Evolutionary conservation across 2,329 filamentous ascomycete genomes (phyloP), one percentile per base, ranked within the genome.

Genomic region (Leptographium galeiforme): DNA sequence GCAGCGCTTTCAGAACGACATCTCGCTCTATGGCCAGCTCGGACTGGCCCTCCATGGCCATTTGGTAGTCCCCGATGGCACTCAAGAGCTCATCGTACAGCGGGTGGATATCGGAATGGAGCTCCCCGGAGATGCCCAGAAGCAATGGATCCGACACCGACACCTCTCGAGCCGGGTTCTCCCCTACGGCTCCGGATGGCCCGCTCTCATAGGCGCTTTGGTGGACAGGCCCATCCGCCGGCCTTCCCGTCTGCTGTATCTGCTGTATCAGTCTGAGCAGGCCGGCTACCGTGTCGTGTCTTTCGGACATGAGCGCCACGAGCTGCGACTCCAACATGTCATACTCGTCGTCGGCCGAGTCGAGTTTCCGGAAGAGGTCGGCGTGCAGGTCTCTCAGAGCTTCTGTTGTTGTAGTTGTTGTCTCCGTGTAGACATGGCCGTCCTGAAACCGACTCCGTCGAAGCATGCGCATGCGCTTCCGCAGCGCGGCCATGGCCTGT

Each of bases 11-110:
- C 43, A 72, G 58, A 19, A 70, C 68, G 51, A 63, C 63, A 10
- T 69, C 64, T 43, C 67, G 69, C 39, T 68, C 66, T 52, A 68
- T 64, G 12, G 66, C 54, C 5, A 78, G 65, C 43, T 78, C 73
- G 6, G 67, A 64, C 38, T 69, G 63, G n/a, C 73, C 68, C 54
- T 79, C 75, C 49, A 66, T 68, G 14, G 72, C 72, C 34, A 74
- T 66, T 46, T 72, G 67, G n/a, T 73, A 63, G 18, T 77, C 70
- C 1, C 67, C 70, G 11, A 73, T 67, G 1, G 68, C 66, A 13
- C 68, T 66, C 16, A 72, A 66, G 7, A 78, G 65, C 18, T 69
- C 63, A 12, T 64, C 58, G 57, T 76, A 78, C 4, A 73, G 62
- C 2, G 75, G 75, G 56, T 78, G 74, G 1, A 70, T 60, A 41